Evolutionary conservation across 805 yeast genomes (phyloP).

Genomic region (Saccharomycopsis babjevae): DNA sequence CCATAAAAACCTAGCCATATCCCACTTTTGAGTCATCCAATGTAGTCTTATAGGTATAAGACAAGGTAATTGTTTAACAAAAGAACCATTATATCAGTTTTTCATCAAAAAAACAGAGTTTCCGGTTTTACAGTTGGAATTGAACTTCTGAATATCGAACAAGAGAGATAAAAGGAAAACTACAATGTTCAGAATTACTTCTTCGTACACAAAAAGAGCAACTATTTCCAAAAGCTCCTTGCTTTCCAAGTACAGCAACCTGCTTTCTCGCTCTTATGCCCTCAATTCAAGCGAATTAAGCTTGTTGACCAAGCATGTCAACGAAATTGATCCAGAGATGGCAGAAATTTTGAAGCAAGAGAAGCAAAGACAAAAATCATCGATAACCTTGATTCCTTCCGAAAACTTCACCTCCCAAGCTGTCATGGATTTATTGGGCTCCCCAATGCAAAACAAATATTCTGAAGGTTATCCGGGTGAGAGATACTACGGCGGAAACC

Average conservation of each 20-base stretch:
- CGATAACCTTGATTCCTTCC: slow-evolving; percentile 89
- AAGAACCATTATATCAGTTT: too few species aligned
- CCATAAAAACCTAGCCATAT: neutral
- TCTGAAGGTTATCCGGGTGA: slow-evolving; percentile 99
- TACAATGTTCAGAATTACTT: neutral
- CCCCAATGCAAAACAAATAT: slow-evolving; percentile 97
- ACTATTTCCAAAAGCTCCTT: neutral
- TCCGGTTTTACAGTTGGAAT: too few species aligned
- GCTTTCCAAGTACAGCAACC: slow-evolving; percentile 9
- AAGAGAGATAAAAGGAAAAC: neutral
- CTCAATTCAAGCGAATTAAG: slow-evolving; percentile 11
- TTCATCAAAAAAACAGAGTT: too few species aligned
- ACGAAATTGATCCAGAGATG: slow-evolving; percentile 72
- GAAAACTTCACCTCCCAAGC: slow-evolving; percentile 96
- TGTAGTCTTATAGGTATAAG: too few species aligned
- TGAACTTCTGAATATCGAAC: neutral
- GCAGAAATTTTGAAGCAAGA: slow-evolving; percentile 67
- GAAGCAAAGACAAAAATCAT: slow-evolving; percentile 83
- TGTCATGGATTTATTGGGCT: slow-evolving; percentile 92
- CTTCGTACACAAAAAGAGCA: neutral
- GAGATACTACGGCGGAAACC: slow-evolving; percentile 97
- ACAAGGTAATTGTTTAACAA: too few species aligned
- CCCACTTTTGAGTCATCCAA: neutral
- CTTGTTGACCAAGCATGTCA: slow-evolving; percentile 27
- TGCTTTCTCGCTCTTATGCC: slow-evolving; percentile 20